Conservation (phyloP, 768 basidiomycete species). For the Termitomyces sp. region DNA sequence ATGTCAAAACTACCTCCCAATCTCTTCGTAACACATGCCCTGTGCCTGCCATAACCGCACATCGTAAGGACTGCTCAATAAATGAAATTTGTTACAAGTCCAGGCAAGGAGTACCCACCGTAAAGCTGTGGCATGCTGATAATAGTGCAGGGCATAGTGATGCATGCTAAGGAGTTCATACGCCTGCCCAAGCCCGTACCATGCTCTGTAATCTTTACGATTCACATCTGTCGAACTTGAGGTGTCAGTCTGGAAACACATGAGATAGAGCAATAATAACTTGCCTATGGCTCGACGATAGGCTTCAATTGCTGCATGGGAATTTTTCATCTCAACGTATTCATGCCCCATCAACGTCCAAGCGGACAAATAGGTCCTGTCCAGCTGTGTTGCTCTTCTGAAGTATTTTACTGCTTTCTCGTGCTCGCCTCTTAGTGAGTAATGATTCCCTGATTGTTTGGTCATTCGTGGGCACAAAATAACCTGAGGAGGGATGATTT, state of each 20-base stretch:
- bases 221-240: constrained; percentile 69
- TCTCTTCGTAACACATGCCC: constrained; percentile 89
- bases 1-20: constrained; percentile 57
- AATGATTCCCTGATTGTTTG: constrained; percentile 79
- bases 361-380: constrained; percentile 90
- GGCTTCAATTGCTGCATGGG: constrained; percentile 97
- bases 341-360: constrained; percentile 99
- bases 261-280: not conserved
- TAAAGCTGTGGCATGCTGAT: constrained; percentile 90
- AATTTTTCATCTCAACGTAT: constrained; percentile 98
- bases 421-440: constrained; percentile 89
- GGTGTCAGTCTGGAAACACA: not conserved
- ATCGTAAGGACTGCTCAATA: constrained; percentile 75
- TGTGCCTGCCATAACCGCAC: constrained; percentile 95
- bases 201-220: constrained; percentile 94
- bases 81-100: not conserved
- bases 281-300: constrained; percentile 92
- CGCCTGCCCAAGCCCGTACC: constrained; percentile 98
- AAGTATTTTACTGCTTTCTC: constrained; percentile 97
- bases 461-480: not conserved
- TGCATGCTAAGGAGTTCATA: constrained; percentile 98
- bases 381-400: constrained; percentile 88
- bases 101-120: constrained; percentile 40
- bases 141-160: constrained; percentile 93
- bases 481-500: constrained; percentile 10